phyloP scores from a whole-genome alignment of 345 rosid species.

The Citrus reticulata region DNA sequence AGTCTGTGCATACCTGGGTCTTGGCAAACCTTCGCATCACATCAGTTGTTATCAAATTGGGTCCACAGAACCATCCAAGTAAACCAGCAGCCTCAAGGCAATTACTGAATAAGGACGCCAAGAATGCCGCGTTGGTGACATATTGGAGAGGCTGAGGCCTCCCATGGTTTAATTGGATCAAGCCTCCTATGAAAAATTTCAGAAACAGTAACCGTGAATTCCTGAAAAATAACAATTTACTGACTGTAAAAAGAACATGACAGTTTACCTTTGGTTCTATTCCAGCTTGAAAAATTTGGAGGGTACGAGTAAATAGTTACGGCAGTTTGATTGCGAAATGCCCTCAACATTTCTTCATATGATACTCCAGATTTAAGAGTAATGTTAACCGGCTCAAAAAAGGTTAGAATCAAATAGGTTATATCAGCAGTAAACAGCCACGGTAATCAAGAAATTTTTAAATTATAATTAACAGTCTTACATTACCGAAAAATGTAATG shows the following conservation, averaged over 20 bases:
- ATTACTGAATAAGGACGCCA: slow-evolving; percentile 75
- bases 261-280: slow-evolving; percentile 55
- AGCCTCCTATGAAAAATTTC: slow-evolving; percentile 48
- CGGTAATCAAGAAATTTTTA: neutral
- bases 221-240: neutral
- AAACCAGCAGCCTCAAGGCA: slow-evolving; percentile 93
- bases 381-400: slow-evolving; percentile 71
- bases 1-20: slow-evolving; percentile 52
- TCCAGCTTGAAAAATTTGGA: slow-evolving; percentile 52
- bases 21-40: slow-evolving; percentile 74
- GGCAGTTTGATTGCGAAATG: slow-evolving; percentile 77
- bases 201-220: slow-evolving; percentile 12
- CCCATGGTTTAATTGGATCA: slow-evolving; percentile 86
- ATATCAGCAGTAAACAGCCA: slow-evolving; percentile 49
- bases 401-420: slow-evolving; percentile 33
- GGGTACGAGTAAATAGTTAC: slow-evolving; percentile 70
- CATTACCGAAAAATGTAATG: neutral
- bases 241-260: neutral
- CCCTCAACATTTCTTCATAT: slow-evolving; percentile 72
- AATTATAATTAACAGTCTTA: neutral
- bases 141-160: slow-evolving; percentile 88
- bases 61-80: slow-evolving; percentile 97
- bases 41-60: slow-evolving; percentile 66
- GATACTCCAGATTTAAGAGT: slow-evolving; percentile 81
- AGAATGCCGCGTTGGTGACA: slow-evolving; percentile 75